Percentiles rank a stretch among this genome's conserved stretches.
phyloP scores from a whole-genome alignment of 1,284 basidiomycete species.

The Xerocomus minutiporus region DNA sequence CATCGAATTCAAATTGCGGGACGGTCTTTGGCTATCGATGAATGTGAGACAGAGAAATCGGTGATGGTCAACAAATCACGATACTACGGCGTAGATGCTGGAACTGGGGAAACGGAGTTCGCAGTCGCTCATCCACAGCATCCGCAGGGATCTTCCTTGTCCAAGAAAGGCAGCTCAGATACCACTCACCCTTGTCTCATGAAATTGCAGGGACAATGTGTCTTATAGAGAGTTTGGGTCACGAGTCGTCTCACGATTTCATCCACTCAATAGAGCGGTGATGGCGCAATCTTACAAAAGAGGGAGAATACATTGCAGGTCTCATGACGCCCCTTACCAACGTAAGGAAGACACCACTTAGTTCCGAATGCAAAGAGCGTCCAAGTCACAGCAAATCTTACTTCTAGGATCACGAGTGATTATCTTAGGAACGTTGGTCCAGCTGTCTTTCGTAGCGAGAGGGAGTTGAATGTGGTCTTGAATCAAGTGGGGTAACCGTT shows the following conservation, averaged over 20 bases:
- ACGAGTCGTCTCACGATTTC: too few species aligned
- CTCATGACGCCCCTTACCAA: neutral
- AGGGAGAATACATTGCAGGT: neutral
- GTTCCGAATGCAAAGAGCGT: neutral
- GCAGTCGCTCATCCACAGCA: neutral
- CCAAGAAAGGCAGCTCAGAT: neutral
- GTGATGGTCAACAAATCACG: neutral
- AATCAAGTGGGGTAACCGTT: neutral
- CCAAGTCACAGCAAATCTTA: too few species aligned
- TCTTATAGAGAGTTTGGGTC: too few species aligned
- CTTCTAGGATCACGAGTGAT: neutral
- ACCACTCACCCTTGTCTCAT: neutral
- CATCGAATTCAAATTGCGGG: slow-evolving; percentile 10
- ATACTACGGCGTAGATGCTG: too few species aligned
- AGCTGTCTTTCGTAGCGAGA: neutral
- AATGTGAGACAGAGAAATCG: too few species aligned
- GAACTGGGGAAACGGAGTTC: too few species aligned
- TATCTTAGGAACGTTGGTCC: neutral
- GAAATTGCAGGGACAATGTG: neutral
- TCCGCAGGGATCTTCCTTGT: neutral
- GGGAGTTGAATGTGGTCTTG: too few species aligned
- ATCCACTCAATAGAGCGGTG: too few species aligned
- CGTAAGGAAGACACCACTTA: neutral
- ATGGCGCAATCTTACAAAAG: neutral
- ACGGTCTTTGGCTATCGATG: neutral